phyloP scores from a whole-genome alignment of 2,329 filamentous ascomycete species.

The Pseudocercospora musae region DNA sequence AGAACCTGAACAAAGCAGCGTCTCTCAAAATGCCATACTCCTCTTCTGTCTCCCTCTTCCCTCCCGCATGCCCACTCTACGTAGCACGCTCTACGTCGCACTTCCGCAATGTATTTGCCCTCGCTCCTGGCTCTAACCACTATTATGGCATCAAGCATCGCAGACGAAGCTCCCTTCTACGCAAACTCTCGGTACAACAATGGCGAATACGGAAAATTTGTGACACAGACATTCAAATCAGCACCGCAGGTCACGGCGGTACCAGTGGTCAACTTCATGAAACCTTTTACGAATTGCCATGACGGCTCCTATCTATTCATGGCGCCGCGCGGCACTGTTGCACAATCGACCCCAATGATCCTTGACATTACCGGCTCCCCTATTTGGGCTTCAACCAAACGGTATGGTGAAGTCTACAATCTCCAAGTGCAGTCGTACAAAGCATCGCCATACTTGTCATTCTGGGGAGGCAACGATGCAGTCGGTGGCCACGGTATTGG shows the following conservation, averaged over 20 bases:
- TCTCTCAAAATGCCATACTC: not conserved
- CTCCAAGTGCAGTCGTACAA: slow-evolving; percentile 46
- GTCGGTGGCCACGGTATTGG: slow-evolving; percentile 49
- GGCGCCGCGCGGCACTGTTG: slow-evolving; percentile 24
- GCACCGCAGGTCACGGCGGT: slow-evolving; percentile 30
- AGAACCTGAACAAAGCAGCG: not conserved
- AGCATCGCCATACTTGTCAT: slow-evolving; percentile 46
- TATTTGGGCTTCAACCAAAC: slow-evolving; percentile 23
- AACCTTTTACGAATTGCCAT: slow-evolving; percentile 31
- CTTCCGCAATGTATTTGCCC: not conserved
- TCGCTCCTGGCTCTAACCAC: not conserved
- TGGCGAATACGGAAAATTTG: slow-evolving; percentile 37
- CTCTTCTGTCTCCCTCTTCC: not conserved
- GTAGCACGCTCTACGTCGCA: not conserved
- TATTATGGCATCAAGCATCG: not conserved
- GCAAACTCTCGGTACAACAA: slow-evolving; percentile 33
- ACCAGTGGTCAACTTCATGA: slow-evolving; percentile 34
- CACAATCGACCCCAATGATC: slow-evolving; percentile 19
- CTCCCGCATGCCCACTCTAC: not conserved
- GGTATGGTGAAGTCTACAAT: slow-evolving; percentile 43
- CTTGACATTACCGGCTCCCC: slow-evolving; percentile 17
- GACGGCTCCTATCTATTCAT: slow-evolving; percentile 32
- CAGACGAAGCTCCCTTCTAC: slow-evolving; percentile 21
- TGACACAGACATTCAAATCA: slow-evolving; percentile 36
- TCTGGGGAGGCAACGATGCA: slow-evolving; percentile 49